A percentile compares a stretch with the other conserved stretches of the same genome.
phyloP scores from a whole-genome alignment of 805 yeast species.

The Candida sphagnicola region DNA sequence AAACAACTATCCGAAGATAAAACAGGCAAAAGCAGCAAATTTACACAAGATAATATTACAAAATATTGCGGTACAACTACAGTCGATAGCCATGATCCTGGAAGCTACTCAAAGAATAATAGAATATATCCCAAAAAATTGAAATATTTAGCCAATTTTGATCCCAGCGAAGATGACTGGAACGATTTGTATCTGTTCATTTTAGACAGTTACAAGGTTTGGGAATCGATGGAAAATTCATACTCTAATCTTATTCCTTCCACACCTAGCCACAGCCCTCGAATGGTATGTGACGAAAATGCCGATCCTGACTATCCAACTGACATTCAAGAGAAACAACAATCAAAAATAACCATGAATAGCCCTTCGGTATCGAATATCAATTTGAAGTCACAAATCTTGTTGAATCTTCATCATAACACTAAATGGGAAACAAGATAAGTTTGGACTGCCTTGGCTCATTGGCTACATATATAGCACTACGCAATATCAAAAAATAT shows the following conservation, averaged over 20 bases:
- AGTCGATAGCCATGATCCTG: no score
- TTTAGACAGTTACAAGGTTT: neutral
- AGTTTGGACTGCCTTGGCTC: neutral
- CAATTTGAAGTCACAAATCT: neutral
- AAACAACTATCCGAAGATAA: no score
- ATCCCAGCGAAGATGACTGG: neutral
- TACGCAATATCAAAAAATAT: neutral
- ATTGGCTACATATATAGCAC: neutral
- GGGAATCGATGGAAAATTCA: slow-evolving; percentile 1
- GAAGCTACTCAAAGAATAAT: neutral
- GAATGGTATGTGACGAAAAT: neutral
- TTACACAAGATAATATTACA: no score
- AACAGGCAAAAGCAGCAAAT: no score
- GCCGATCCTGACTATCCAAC: neutral
- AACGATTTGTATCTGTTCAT: slow-evolving; percentile 1
- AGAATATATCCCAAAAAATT: neutral
- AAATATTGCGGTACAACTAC: no score
- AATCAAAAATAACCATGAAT: no score
- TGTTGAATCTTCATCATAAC: neutral
- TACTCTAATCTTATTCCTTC: neutral
- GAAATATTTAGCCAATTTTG: neutral
- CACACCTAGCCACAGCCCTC: neutral
- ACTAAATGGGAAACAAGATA: slow-evolving; percentile 2
- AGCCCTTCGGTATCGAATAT: no score
- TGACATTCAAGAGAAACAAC: no score